Evolutionary conservation across 225 moss, liverwort and hornwort species (phyloP).

Genomic region (Antitrichia curtipendula): DNA sequence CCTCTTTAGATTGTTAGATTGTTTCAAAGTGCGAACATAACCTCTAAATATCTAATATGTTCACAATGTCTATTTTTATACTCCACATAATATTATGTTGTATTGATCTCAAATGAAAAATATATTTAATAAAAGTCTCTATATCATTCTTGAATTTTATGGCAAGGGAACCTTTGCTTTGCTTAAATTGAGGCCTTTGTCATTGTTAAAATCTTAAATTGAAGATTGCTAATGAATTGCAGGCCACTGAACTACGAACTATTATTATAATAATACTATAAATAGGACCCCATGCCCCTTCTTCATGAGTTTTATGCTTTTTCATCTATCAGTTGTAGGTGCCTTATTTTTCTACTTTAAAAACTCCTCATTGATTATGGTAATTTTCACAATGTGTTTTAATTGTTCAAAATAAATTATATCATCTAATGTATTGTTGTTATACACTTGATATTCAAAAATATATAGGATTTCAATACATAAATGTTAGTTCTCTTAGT

Average conservation of each 20-base stretch:
- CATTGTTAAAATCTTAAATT: neutral
- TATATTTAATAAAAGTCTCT: neutral
- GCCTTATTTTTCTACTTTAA: accelerated
- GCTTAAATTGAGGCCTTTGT: neutral
- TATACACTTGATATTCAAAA: neutral
- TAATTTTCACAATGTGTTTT: neutral
- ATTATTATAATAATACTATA: neutral
- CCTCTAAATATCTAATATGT: neutral
- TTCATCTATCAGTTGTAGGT: neutral
- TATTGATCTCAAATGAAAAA: neutral
- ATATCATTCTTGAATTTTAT: neutral
- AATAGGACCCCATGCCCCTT: accelerated
- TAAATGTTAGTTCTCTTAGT: accelerated
- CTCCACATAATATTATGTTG: too few relatives aligned
- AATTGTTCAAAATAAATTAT: neutral
- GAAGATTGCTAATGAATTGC: neutral
- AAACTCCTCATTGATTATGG: neutral
- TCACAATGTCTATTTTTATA: neutral
- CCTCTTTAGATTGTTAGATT: neutral
- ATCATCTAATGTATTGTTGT: neutral
- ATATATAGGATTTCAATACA: neutral
- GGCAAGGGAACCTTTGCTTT: neutral
- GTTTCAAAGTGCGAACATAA: neutral
- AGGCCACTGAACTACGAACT: neutral
- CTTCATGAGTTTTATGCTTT: neutral